Conservation (phyloP, 768 basidiomycete species). For the Phlebiopsis flavidoalba region DNA sequence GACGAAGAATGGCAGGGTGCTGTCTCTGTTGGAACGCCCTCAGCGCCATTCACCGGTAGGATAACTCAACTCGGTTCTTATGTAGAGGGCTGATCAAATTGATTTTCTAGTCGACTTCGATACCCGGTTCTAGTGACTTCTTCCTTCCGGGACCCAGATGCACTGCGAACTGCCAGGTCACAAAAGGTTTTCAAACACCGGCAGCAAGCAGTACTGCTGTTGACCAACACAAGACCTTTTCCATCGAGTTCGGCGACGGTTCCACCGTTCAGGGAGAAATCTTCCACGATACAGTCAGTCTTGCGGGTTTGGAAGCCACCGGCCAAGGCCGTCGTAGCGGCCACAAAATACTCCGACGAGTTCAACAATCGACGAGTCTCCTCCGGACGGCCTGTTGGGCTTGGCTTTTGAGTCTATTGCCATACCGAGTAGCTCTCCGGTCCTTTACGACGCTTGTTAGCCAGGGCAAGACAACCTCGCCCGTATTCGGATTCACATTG, state of each 20-base stretch:
- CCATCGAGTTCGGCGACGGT: slow-evolving; percentile 34
- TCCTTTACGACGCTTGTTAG: slow-evolving; percentile 38
- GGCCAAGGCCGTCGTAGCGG: slow-evolving; percentile 41
- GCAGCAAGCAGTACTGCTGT: slow-evolving; percentile 28
- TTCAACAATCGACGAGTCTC: slow-evolving; percentile 23
- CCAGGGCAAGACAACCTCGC: slow-evolving; percentile 26
- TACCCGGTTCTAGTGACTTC: slow-evolving; percentile 28
- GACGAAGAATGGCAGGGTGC: slow-evolving; percentile 29
- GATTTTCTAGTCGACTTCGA: slow-evolving; percentile 39
- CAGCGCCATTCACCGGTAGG: slow-evolving; percentile 22
- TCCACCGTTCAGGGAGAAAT: slow-evolving; percentile 32
- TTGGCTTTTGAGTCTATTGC: slow-evolving; percentile 28
- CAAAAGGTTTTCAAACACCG: slow-evolving; percentile 25
- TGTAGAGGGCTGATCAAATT: neutral
- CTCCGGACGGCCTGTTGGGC: slow-evolving; percentile 39
- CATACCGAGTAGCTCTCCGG: slow-evolving; percentile 14
- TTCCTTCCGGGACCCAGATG: slow-evolving; percentile 27
- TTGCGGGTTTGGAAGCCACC: slow-evolving; percentile 30
- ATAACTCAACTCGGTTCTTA: neutral
- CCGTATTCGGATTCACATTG: slow-evolving; percentile 47
- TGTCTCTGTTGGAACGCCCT: slow-evolving; percentile 34
- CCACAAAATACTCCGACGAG: slow-evolving; percentile 31
- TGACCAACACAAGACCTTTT: slow-evolving; percentile 23
- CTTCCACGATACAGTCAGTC: slow-evolving; percentile 37
- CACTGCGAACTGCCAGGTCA: slow-evolving; percentile 20